These are phyloP conservation scores for Naganishia vishniacii DNA, from an alignment of 768 basidiomycete genomes.

Conservation along the genomic window DNA sequence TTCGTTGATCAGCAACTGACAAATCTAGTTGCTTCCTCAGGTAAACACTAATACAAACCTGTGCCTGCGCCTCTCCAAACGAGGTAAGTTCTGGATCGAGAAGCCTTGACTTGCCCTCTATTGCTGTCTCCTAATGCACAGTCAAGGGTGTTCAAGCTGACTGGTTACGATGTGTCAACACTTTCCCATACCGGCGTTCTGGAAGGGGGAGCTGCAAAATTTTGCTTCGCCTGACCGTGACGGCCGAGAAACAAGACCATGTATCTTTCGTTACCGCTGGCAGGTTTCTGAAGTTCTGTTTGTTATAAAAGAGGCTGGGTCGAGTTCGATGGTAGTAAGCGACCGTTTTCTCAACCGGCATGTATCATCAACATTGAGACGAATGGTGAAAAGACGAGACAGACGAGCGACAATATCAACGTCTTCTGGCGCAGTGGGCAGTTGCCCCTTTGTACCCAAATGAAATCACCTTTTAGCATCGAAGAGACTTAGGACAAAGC, in stretches of 20 bases:
- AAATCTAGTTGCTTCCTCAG: background rate
- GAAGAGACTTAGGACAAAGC: too few species aligned
- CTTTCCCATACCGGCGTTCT: background rate
- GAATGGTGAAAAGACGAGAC: too few species aligned
- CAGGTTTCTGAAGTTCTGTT: background rate
- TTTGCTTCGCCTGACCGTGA: slow-evolving; percentile 46
- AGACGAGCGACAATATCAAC: too few species aligned
- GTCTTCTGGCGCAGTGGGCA: too few species aligned
- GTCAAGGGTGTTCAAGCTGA: background rate
- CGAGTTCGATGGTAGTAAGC: too few species aligned
- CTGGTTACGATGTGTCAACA: background rate
- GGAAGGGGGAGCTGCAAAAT: slow-evolving; percentile 24
- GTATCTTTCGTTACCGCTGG: slow-evolving; percentile 18
- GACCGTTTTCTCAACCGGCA: too few species aligned
- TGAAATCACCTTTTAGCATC: too few species aligned
- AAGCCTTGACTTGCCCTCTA: background rate
- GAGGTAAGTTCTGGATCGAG: slow-evolving; percentile 43
- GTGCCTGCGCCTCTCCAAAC: slow-evolving; percentile 39
- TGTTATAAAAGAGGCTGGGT: too few species aligned
- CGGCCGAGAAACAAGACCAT: slow-evolving; percentile 44
- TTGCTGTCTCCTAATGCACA: background rate
- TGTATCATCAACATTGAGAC: too few species aligned
- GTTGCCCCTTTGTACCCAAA: too few species aligned
- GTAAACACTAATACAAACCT: background rate
- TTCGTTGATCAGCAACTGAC: too few species aligned